These are phyloP conservation scores for Geosmithia morbida DNA, from an alignment of 2,329 filamentous ascomycete species.

Conservation along the genomic window DNA sequence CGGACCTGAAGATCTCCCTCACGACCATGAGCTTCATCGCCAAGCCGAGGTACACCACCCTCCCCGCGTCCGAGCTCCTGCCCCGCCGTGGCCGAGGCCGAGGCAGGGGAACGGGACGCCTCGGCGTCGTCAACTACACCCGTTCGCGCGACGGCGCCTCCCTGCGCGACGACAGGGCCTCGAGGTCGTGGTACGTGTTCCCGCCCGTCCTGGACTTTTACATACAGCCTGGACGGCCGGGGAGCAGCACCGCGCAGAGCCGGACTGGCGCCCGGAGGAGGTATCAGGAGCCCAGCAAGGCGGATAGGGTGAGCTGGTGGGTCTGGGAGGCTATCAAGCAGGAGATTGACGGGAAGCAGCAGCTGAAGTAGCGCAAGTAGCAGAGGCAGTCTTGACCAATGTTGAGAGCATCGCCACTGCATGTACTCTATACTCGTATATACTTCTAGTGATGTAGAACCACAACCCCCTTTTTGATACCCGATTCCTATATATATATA, in stretches of 20 bases:
- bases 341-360: conserved; percentile 3
- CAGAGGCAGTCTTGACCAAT: no score
- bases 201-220: conserved; percentile 22
- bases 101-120: conserved; percentile 7
- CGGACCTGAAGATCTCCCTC: conserved; percentile 28
- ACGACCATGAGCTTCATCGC: conserved; percentile 41
- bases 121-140: conserved; percentile 25
- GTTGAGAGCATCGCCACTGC: no score
- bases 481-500: no score
- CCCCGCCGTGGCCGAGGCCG: conserved; percentile 5
- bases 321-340: conserved; percentile 23
- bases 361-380: no score
- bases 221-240: conserved; percentile 14
- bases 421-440: no score
- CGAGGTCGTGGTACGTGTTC: conserved; percentile 23
- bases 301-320: conserved; percentile 20
- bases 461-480: no score
- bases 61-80: conserved; percentile 21
- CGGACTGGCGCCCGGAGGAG: no score
- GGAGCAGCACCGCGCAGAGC: conserved; percentile 2
- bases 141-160: conserved; percentile 6
- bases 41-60: conserved; percentile 34
- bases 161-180: conserved; percentile 12
- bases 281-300: conserved; percentile 12
- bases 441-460: no score